Base-by-base conservation (phyloP, 176 grass and related monocot species). In the Calamus simplicifolius region DNA sequence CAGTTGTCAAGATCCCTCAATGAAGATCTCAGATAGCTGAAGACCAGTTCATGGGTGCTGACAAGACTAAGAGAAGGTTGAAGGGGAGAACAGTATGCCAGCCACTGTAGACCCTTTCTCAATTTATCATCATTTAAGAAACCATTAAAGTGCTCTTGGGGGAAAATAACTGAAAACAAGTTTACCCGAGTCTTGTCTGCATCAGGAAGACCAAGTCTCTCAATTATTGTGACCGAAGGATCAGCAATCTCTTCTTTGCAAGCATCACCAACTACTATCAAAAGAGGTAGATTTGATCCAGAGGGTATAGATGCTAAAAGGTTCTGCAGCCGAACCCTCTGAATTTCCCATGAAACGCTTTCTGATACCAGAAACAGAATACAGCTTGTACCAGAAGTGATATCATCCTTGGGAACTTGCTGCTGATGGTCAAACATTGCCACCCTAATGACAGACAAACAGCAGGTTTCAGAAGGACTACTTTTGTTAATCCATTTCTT, bases 351-450 rank as follows among this genome's bases (percentile, higher is more conserved):
- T 26, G 84, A 68, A 52, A 77, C 73, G 29, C 69, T 77, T 81
- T 90, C 93, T 63, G 87, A 85, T 71, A 89, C 81, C 64, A 92
- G 27, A 82, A 92, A 91, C 48, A 88, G 55, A 50, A 92, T 57
- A 56, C 69, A 78, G 71, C 68, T 79, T 62, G 81, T 53, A 65
- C 76, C 63, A 74, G 62, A 15, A 43, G 66, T 67, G 51, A 61
- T 60, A 71, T 76, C 62, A 6, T 81, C 72, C 70, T 75, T 69
- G 56, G 71, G 62, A 62, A 72, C 62, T 51, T 62, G 72, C 63
- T 80, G 78, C 29, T 85, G 71, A 76, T 67, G 77, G 67, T 43
- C 49, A 62, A 61, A 62, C 58, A 16, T 55, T 7, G 27, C 64
- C 51, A 69, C 79, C 62, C 84, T 81, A 67, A 85, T 64, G 72